Evolutionary conservation across 2,329 filamentous ascomycete species (phyloP).

Genomic region (Colletotrichum neosansevieriae): DNA sequence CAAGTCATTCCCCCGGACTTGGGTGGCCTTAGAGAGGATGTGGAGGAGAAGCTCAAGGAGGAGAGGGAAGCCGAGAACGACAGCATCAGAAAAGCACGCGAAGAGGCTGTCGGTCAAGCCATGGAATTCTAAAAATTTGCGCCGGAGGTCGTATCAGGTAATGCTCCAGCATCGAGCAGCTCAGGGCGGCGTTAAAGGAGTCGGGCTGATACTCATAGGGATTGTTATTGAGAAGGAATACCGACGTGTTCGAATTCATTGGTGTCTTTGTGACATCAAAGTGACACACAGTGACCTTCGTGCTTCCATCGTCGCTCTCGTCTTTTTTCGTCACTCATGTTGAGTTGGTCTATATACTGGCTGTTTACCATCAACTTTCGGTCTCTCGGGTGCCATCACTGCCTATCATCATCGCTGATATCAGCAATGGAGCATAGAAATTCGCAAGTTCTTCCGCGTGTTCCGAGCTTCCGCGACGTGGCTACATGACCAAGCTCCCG

Average conservation of each 20-base stretch:
- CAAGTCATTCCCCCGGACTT: conserved; percentile 84
- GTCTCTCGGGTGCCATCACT: too few relatives aligned
- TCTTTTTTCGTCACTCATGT: too few relatives aligned
- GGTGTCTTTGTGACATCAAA: too few relatives aligned
- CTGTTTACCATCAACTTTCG: too few relatives aligned
- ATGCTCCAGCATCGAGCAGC: not conserved
- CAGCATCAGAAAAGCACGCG: conserved; percentile 61
- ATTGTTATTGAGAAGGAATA: not conserved
- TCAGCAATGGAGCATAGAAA: too few relatives aligned
- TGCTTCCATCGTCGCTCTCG: too few relatives aligned
- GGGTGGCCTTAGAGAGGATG: conserved; percentile 73
- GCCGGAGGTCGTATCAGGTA: not conserved
- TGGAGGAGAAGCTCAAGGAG: conserved; percentile 76
- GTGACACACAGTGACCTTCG: too few relatives aligned
- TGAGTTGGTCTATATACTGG: too few relatives aligned
- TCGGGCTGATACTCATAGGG: conserved; percentile 13
- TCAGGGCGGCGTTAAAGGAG: conserved; percentile 24
- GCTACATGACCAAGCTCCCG: not conserved
- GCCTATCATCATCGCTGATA: too few relatives aligned
- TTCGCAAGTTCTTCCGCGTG: too few relatives aligned
- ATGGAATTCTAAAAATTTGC: conserved; percentile 63
- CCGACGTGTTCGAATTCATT: not conserved
- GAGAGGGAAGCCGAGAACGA: conserved; percentile 71
- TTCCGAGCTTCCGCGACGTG: not conserved
- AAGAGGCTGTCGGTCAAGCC: conserved; percentile 68